phyloP scores from a whole-genome alignment of 768 basidiomycete species.

The Rhodosporidiobolus sp. region DNA sequence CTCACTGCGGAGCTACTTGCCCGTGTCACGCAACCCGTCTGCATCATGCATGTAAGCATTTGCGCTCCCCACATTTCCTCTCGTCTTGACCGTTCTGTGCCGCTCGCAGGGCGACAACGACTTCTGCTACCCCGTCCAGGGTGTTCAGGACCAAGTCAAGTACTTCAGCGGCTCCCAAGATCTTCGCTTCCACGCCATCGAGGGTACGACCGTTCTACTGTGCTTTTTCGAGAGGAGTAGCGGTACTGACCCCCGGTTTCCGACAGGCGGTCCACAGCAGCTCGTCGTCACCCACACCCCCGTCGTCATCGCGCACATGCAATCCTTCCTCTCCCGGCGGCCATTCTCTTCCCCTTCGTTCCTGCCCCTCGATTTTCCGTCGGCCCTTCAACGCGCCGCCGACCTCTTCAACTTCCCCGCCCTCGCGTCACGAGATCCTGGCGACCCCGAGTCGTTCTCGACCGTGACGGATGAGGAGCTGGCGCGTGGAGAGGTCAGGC shows the following conservation, averaged over 20 bases:
- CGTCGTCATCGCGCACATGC: slow-evolving; percentile 15
- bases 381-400: background rate
- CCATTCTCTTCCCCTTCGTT: background rate
- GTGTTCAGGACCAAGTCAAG: background rate
- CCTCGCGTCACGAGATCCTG: background rate
- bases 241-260: background rate
- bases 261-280: slow-evolving; percentile 18
- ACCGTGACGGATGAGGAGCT: background rate
- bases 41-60: slow-evolving; percentile 21
- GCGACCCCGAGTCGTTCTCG: slow-evolving; percentile 14
- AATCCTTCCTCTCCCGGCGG: slow-evolving; percentile 14
- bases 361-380: background rate
- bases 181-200: slow-evolving; percentile 13
- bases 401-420: background rate
- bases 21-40: slow-evolving; percentile 9
- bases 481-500: background rate
- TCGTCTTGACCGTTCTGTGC: background rate
- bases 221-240: background rate
- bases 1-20: slow-evolving; percentile 14
- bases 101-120: slow-evolving; percentile 17
- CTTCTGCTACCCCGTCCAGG: slow-evolving; percentile 11
- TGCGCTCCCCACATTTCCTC: too few relatives aligned
- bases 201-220: background rate
- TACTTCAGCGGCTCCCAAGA: slow-evolving; percentile 14
- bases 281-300: slow-evolving; percentile 11